Evolutionary conservation across 768 basidiomycete genomes (phyloP).

Genomic region (Phanerochaete carnosa): DNA sequence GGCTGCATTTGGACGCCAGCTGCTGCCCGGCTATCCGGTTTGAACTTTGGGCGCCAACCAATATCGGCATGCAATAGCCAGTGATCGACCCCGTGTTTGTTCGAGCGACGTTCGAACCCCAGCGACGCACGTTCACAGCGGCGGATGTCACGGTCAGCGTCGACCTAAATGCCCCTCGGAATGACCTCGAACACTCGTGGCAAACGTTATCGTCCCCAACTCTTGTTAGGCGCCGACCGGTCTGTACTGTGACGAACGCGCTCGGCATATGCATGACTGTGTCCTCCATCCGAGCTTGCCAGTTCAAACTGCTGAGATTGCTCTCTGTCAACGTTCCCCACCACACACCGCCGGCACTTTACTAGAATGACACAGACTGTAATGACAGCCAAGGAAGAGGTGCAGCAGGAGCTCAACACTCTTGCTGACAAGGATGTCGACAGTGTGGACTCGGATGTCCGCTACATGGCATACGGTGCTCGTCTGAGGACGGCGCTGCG

Average conservation of each 20-base stretch:
- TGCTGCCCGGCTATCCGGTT: slow-evolving; percentile 4
- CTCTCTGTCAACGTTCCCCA: background rate
- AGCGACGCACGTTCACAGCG: slow-evolving; percentile 3
- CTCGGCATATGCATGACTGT: background rate
- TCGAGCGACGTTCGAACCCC: background rate
- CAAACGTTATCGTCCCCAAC: background rate
- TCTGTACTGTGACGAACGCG: background rate
- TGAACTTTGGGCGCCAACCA: background rate
- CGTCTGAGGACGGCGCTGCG: slow-evolving; percentile 74
- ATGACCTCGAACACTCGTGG: background rate
- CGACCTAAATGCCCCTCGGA: background rate
- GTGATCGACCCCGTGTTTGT: background rate
- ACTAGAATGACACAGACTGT: slow-evolving; percentile 15
- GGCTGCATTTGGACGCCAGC: slow-evolving; percentile 5
- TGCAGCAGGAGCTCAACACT: slow-evolving; percentile 44
- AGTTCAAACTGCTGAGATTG: background rate
- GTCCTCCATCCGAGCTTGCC: background rate
- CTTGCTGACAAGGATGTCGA: slow-evolving; percentile 65
- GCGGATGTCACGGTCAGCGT: background rate
- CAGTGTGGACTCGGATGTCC: slow-evolving; percentile 63
- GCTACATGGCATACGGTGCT: slow-evolving; percentile 76
- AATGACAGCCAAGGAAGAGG: slow-evolving; percentile 26
- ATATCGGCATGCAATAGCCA: background rate
- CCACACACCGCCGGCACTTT: background rate
- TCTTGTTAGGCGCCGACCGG: background rate